Conservation (phyloP, 1,284 basidiomycete genomes). For the Malassezia vespertilionis region DNA sequence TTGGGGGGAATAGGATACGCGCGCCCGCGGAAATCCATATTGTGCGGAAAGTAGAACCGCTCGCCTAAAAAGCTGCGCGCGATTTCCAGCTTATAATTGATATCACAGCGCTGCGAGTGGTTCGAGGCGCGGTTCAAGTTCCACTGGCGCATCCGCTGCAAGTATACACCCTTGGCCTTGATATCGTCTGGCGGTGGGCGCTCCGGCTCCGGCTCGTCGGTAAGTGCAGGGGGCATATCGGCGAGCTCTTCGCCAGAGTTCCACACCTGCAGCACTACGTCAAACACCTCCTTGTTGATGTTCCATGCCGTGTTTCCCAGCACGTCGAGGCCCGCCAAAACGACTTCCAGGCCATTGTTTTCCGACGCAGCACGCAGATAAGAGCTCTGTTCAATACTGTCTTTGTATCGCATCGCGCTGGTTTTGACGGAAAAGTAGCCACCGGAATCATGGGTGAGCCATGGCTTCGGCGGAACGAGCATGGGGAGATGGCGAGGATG, state of each 20-base stretch:
- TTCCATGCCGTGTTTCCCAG: conserved; percentile 82
- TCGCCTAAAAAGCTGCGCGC: conserved; percentile 79
- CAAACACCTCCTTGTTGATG: conserved; percentile 68
- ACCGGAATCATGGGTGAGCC: conserved; percentile 68
- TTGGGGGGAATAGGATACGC: conserved; percentile 95
- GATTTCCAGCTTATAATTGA: conserved; percentile 96
- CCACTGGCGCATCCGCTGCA: conserved; percentile 57
- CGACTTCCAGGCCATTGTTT: conserved; percentile 66
- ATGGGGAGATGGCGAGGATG: conserved; percentile 92
- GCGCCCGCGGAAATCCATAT: conserved; percentile 92
- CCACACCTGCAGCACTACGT: conserved; percentile 67
- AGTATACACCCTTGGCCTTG: conserved; percentile 56
- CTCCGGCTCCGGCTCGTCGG: conserved; percentile 51
- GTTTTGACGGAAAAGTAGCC: conserved; percentile 58
- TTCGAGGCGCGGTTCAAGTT: conserved; percentile 29
- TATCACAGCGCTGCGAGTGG: conserved; percentile 79
- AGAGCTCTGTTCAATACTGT: conserved; percentile 70
- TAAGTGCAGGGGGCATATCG: conserved; percentile 48
- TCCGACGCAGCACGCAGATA: conserved; percentile 70
- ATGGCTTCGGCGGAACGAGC: conserved; percentile 81
- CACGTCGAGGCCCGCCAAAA: conserved; percentile 80
- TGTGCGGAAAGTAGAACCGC: conserved; percentile 86
- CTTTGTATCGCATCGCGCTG: conserved; percentile 74
- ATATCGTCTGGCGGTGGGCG: conserved; percentile 61
- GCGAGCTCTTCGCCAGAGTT: conserved; percentile 54